Percentiles rank a stretch among this genome's conserved stretches.
These are phyloP conservation scores for Melampsora larici-populina DNA, from an alignment of 1,284 basidiomycete genomes.

Conservation along the genomic window DNA sequence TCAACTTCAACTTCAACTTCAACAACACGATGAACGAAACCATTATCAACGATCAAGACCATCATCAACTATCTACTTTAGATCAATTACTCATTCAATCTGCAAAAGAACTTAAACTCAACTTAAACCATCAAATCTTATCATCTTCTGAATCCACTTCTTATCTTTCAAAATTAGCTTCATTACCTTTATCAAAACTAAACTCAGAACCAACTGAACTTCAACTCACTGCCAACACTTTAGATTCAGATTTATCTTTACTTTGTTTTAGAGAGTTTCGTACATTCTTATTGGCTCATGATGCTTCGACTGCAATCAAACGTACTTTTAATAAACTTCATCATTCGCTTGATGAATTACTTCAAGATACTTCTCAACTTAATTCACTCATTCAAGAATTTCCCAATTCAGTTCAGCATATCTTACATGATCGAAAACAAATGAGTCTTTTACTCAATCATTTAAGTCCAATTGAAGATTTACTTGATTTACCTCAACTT, in stretches of 20 bases:
- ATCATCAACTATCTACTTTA: not conserved
- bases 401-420: not conserved
- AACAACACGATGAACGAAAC: not conserved
- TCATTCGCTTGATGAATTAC: not conserved
- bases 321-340: not conserved
- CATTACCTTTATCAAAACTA: not conserved
- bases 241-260: slow-evolving; percentile 11
- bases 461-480: slow-evolving; percentile 5
- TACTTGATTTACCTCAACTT: slow-evolving; percentile 17
- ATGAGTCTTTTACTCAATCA: not conserved
- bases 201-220: slow-evolving; percentile 1
- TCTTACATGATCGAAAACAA: slow-evolving; percentile 15
- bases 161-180: not conserved
- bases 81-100: not conserved
- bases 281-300: slow-evolving; percentile 3
- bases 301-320: not conserved
- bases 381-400: not conserved
- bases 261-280: slow-evolving; percentile 7
- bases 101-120: not conserved
- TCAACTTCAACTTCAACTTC: not conserved
- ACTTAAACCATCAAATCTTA: not conserved
- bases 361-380: not conserved
- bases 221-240: not conserved
- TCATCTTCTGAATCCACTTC: not conserved
- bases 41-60: not conserved